phyloP scores from a whole-genome alignment of 495 filamentous ascomycete genomes.

The Platismatia glauca region DNA sequence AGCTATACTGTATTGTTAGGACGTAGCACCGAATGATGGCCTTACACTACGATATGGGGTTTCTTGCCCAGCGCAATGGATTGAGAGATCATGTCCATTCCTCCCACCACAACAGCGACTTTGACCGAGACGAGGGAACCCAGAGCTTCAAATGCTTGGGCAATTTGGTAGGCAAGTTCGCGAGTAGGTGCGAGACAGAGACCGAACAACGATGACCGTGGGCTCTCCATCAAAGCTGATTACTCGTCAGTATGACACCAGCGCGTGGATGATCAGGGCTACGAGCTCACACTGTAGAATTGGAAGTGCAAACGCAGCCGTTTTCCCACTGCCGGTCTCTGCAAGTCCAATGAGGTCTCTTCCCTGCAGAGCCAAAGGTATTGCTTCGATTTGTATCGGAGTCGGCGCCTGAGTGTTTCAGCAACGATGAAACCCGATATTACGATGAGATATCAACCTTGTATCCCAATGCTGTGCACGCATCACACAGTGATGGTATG shows the following conservation, averaged over 20 bases:
- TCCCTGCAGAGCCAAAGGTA: constrained; percentile 71
- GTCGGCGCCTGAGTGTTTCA: constrained; percentile 45
- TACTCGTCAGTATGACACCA: constrained; percentile 6
- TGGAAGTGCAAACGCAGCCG: constrained; percentile 80
- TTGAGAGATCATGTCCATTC: constrained; percentile 91
- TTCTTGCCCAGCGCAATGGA: constrained; percentile 82
- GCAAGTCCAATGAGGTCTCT: constrained; percentile 88
- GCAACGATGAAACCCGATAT: background rate
- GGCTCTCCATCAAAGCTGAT: constrained; percentile 66
- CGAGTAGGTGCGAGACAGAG: constrained; percentile 85
- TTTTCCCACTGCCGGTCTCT: constrained; percentile 93
- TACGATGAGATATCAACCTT: constrained; percentile 33
- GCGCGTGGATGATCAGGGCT: background rate
- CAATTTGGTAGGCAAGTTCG: constrained; percentile 86
- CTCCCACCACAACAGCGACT: constrained; percentile 74
- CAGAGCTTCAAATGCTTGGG: constrained; percentile 71
- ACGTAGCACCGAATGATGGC: background rate
- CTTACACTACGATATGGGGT: constrained; percentile 62
- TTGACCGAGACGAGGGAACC: constrained; percentile 75
- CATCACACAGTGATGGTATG: constrained; percentile 79
- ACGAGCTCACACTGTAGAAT: constrained; percentile 56
- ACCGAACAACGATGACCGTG: constrained; percentile 58
- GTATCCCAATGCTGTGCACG: constrained; percentile 71
- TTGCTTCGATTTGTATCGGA: constrained; percentile 65
- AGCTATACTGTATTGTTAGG: constrained; percentile 44